Percentiles rank a stretch among this genome's conserved stretches.
These are phyloP conservation scores for Arachis monticola DNA, from an alignment of 331 rosid genomes.

Conservation along the genomic window DNA sequence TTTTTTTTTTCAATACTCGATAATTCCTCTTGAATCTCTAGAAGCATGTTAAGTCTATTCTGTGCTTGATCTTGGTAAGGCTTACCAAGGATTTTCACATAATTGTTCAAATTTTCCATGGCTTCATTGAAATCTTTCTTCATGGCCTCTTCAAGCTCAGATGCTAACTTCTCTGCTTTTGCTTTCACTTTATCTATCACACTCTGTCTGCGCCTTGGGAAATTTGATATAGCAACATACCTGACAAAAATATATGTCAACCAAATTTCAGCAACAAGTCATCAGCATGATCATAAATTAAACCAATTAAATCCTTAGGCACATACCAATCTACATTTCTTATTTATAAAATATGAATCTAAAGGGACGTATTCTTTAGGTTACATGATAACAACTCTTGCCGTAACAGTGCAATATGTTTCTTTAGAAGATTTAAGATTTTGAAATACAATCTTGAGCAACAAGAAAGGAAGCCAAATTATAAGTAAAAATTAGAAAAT, in stretches of 20 bases:
- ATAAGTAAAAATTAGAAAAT: too few relatives aligned
- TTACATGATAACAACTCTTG: too few relatives aligned
- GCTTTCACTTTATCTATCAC: conserved; percentile 76
- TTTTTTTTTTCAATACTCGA: conserved; percentile 56
- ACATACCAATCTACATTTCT: too few relatives aligned
- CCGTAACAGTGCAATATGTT: too few relatives aligned
- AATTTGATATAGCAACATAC: conserved; percentile 67
- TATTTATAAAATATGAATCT: too few relatives aligned
- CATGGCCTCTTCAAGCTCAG: conserved; percentile 86
- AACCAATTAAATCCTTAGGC: not conserved
- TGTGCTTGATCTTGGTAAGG: conserved; percentile 82
- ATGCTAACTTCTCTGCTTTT: conserved; percentile 70
- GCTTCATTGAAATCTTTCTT: conserved; percentile 76
- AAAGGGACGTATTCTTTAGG: too few relatives aligned
- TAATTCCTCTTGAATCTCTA: conserved; percentile 65
- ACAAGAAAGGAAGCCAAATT: too few relatives aligned
- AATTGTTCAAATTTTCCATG: conserved; percentile 59
- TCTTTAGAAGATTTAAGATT: too few relatives aligned
- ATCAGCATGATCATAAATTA: not conserved
- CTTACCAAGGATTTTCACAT: conserved; percentile 57
- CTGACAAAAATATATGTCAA: conserved; percentile 48
- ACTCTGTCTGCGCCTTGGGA: conserved; percentile 72
- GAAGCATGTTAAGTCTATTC: conserved; percentile 68
- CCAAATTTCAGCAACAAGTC: conserved; percentile 7
- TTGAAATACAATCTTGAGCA: too few relatives aligned